These are phyloP conservation scores for Yamagishiella unicocca DNA, from an alignment of 139 green algal genomes.

Conservation along the genomic window DNA sequence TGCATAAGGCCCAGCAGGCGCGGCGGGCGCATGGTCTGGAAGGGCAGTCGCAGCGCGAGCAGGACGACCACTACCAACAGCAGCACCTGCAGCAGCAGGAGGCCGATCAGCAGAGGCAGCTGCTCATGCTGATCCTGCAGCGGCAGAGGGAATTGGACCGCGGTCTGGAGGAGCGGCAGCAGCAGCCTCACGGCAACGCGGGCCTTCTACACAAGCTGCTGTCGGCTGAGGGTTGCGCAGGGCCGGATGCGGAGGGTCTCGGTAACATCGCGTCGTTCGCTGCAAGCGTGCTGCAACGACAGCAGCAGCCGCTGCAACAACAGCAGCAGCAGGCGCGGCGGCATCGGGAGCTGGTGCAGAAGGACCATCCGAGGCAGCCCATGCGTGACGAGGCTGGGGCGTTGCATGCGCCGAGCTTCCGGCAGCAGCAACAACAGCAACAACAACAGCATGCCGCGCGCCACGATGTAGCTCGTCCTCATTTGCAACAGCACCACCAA, in stretches of 20 bases:
- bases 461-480: background rate
- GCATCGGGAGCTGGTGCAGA: background rate
- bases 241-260: too few species aligned
- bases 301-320: background rate
- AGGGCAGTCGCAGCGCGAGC: background rate
- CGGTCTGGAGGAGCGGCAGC: background rate
- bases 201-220: background rate
- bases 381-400: too few species aligned
- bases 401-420: background rate
- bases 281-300: background rate
- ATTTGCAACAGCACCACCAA: background rate
- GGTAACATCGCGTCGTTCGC: too few species aligned
- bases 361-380: background rate
- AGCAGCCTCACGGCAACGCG: background rate
- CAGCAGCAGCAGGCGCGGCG: background rate
- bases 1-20: background rate
- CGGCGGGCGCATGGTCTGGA: background rate
- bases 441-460: background rate
- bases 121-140: background rate
- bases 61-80: background rate
- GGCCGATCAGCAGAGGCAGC: background rate
- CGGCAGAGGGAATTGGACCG: background rate
- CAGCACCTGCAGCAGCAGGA: background rate
- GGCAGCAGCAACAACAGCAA: background rate
- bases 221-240: too few species aligned